Evolutionary conservation across 176 grass and related monocot species (phyloP).

Genomic region (Areca catechu): DNA sequence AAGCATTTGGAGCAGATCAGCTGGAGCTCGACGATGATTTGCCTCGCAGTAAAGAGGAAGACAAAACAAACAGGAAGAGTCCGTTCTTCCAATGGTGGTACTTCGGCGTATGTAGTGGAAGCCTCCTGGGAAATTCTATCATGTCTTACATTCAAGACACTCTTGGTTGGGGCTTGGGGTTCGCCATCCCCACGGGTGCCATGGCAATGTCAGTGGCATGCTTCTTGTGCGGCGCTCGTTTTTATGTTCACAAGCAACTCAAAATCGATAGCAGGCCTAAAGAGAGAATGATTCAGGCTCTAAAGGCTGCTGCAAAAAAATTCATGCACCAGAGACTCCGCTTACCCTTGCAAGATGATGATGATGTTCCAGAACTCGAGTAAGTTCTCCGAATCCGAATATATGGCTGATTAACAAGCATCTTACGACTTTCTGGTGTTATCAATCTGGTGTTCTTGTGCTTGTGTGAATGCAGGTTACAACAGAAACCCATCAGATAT

Average conservation of each 20-base stretch:
- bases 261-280: not conserved
- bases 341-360: constrained; percentile 23
- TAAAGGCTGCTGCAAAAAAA: constrained; percentile 23
- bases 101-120: constrained; percentile 82
- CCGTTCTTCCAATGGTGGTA: constrained; percentile 97
- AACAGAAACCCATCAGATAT: constrained; percentile 40
- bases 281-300: constrained; percentile 24
- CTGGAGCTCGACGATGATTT: constrained; percentile 41
- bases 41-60: constrained; percentile 16
- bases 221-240: constrained; percentile 42
- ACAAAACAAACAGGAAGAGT: constrained; percentile 54
- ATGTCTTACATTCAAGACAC: constrained; percentile 87
- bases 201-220: constrained; percentile 59
- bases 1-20: constrained; percentile 89
- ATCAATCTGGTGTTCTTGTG: not conserved
- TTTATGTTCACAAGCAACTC: constrained; percentile 42
- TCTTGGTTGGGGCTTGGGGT: constrained; percentile 66
- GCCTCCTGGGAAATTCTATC: constrained; percentile 71
- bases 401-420: not conserved
- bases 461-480: constrained; percentile 34
- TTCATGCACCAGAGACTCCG: constrained; percentile 16
- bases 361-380: constrained; percentile 48
- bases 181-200: constrained; percentile 55
- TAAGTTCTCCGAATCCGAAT: constrained; percentile 11
- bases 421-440: not conserved